Evolutionary conservation across 305 asterid genomes (phyloP).

Genomic region (Rubia balearica): DNA sequence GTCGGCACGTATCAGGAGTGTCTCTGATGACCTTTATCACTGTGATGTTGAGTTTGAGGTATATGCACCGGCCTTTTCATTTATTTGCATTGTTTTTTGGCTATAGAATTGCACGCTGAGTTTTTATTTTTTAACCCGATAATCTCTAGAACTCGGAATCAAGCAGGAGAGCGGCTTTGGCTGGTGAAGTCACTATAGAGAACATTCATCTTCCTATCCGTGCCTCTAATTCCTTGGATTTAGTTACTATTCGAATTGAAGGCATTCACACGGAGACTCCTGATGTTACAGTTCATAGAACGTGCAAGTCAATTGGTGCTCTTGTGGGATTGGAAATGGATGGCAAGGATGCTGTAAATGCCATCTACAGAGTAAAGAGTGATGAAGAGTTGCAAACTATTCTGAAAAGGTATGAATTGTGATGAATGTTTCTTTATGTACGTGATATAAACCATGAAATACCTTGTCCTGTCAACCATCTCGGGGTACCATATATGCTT

Average conservation of each 20-base stretch:
- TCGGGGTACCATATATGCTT: neutral
- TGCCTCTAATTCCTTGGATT: conserved; percentile 19
- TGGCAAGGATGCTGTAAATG: conserved; percentile 26
- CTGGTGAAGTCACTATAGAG: conserved; percentile 2
- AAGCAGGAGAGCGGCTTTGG: conserved; percentile 23
- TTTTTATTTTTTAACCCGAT: neutral
- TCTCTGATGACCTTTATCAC: conserved; percentile 23
- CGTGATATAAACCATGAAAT: neutral
- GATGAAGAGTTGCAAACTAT: conserved; percentile 18
- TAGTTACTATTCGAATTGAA: conserved; percentile 34
- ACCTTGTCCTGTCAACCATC: neutral
- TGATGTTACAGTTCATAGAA: conserved; percentile 25
- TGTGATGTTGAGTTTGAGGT: conserved; percentile 43
- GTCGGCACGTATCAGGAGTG: conserved; percentile 29
- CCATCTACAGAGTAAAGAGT: conserved; percentile 33
- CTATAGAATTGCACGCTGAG: conserved; percentile 2
- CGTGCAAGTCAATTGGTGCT: conserved; percentile 35
- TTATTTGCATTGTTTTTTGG: neutral
- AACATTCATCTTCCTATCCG: conserved; percentile 22
- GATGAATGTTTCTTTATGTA: neutral
- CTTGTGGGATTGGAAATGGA: conserved; percentile 39
- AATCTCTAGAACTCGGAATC: conserved; percentile 36
- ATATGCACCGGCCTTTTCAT: conserved; percentile 11
- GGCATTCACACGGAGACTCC: conserved; percentile 26
- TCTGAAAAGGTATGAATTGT: conserved; percentile 26